Evolutionary conservation across 139 green algal genomes (phyloP).

Genomic region (Chloropicon primus): DNA sequence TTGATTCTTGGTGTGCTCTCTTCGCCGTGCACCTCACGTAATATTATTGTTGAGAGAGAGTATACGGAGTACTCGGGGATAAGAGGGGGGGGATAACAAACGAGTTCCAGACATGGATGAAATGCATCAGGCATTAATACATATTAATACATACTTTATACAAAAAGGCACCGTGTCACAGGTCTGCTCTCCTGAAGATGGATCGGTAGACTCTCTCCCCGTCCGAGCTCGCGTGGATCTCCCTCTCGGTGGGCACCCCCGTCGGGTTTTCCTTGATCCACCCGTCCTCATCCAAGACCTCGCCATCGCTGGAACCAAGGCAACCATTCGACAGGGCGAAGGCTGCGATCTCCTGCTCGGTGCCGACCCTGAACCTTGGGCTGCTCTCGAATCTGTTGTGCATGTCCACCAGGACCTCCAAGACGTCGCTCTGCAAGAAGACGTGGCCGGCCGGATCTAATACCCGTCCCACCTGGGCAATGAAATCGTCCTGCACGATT

Average conservation of each 20-base stretch:
- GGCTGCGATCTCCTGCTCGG: not conserved
- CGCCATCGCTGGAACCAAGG: not conserved
- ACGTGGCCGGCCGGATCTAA: not conserved
- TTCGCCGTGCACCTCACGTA: too few species aligned
- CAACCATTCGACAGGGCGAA: not conserved
- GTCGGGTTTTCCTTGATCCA: too few species aligned
- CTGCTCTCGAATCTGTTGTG: not conserved
- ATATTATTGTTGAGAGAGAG: too few species aligned
- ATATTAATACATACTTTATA: too few species aligned
- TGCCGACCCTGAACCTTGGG: not conserved
- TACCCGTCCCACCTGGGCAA: not conserved
- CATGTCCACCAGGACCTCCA: not conserved
- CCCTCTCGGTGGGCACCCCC: not conserved
- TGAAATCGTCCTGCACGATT: not conserved
- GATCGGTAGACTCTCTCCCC: not conserved
- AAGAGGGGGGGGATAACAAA: too few species aligned
- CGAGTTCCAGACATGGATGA: too few species aligned
- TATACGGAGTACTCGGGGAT: too few species aligned
- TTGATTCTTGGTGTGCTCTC: too few species aligned
- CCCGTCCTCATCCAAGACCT: not conserved
- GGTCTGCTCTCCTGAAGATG: not conserved
- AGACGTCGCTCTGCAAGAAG: not conserved
- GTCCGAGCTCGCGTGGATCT: not conserved
- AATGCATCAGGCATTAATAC: too few species aligned
- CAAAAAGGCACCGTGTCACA: too few species aligned